Evolutionary conservation across 192 early-diverging fungal species (phyloP).

Genomic region (Linnemannia exigua): DNA sequence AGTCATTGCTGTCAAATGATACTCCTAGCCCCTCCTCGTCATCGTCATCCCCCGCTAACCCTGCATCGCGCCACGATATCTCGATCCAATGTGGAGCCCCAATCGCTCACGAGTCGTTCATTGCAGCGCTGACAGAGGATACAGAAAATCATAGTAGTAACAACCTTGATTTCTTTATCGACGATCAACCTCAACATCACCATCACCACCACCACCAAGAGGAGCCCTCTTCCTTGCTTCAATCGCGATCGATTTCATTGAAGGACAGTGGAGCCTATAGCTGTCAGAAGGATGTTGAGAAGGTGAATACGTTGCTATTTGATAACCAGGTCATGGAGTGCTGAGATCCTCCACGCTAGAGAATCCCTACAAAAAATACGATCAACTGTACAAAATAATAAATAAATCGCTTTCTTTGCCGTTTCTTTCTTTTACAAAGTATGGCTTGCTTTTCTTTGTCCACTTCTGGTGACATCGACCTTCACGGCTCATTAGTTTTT

Average conservation of each 20-base stretch:
- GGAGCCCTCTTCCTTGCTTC: background rate
- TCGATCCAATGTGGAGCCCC: slow-evolving; percentile 34
- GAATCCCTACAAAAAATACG: background rate
- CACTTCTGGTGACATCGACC: too few species aligned
- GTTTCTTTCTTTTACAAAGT: background rate
- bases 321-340: slow-evolving; percentile 32
- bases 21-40: slow-evolving; percentile 22
- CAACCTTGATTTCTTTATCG: slow-evolving; percentile 23
- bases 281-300: slow-evolving; percentile 28
- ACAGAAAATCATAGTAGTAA: background rate
- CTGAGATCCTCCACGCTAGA: background rate
- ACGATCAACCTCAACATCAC: slow-evolving; percentile 4
- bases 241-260: background rate
- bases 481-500: too few species aligned
- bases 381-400: slow-evolving; percentile 1
- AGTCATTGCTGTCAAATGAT: slow-evolving; percentile 28
- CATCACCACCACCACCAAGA: background rate
- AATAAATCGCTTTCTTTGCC: background rate
- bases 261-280: slow-evolving; percentile 12
- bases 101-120: slow-evolving; percentile 31
- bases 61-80: slow-evolving; percentile 23
- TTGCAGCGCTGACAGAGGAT: slow-evolving; percentile 16
- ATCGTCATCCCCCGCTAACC: background rate
- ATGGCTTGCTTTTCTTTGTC: background rate
- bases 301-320: slow-evolving; percentile 35